Evolutionary conservation across 106 monocot species (phyloP).

Genomic region (Platanthera guangdongensis): DNA sequence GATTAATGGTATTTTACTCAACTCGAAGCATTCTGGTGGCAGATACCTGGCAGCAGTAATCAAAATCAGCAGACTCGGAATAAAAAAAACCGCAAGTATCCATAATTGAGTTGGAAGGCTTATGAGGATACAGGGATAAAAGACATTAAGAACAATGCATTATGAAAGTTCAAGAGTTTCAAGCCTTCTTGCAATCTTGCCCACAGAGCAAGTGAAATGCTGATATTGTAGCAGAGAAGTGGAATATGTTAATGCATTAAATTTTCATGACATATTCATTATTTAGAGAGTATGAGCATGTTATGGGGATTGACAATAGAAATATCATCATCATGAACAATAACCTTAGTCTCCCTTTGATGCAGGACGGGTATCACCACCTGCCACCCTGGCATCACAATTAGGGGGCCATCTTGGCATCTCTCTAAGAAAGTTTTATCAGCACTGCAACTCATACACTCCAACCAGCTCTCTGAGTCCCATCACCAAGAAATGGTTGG

Average conservation of each 20-base stretch:
- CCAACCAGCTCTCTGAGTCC: no score
- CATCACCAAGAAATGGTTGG: no score
- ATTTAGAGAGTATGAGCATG: not conserved
- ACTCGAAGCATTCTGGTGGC: slow-evolving; percentile 98
- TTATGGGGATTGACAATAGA: not conserved
- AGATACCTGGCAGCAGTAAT: slow-evolving; percentile 65
- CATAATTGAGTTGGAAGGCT: not conserved
- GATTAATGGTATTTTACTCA: slow-evolving; percentile 86
- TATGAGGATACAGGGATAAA: not conserved
- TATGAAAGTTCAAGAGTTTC: not conserved
- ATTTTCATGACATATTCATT: not conserved
- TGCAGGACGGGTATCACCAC: no score
- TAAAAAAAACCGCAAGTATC: not conserved
- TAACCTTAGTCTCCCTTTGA: no score
- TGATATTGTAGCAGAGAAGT: not conserved
- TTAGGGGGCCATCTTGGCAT: no score
- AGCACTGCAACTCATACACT: no score
- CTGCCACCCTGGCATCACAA: no score
- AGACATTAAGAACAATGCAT: not conserved
- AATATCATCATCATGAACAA: no score
- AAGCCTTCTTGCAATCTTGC: not conserved
- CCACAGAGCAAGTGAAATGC: not conserved
- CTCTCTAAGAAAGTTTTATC: no score
- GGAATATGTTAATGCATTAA: not conserved
- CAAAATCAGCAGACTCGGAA: not conserved